Evolutionary conservation across 257 asterid species (phyloP).

Genomic region (Nicotiana tabacum): DNA sequence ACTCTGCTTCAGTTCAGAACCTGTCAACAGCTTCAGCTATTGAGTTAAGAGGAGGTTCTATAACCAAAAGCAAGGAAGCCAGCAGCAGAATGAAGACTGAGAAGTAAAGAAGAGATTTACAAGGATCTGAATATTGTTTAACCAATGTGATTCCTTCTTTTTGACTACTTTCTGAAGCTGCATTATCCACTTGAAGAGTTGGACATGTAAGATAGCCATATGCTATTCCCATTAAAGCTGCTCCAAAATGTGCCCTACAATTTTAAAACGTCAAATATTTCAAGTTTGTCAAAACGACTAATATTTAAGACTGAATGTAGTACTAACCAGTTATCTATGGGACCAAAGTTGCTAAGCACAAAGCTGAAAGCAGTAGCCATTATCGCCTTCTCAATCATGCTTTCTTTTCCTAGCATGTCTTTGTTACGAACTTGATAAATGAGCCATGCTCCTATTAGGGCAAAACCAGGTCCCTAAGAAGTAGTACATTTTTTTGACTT

Average conservation of each 20-base stretch:
- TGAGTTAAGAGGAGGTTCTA: constrained; percentile 64
- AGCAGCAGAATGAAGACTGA: constrained; percentile 44
- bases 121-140: constrained; percentile 46
- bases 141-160: constrained; percentile 48
- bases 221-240: constrained; percentile 54
- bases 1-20: neutral
- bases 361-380: constrained; percentile 53
- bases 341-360: constrained; percentile 56
- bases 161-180: constrained; percentile 36
- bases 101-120: constrained; percentile 59
- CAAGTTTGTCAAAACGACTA: too few relatives aligned
- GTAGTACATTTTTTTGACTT: neutral
- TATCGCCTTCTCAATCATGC: constrained; percentile 45
- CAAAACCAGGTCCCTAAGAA: constrained; percentile 69
- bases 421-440: constrained; percentile 57
- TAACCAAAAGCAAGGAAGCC: constrained; percentile 38
- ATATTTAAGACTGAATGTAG: neutral
- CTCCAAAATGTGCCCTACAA: constrained; percentile 69
- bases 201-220: constrained; percentile 62
- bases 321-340: constrained; percentile 75
- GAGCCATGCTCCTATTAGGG: constrained; percentile 80
- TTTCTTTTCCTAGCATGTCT: constrained; percentile 38
- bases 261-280: too few relatives aligned
- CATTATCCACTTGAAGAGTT: constrained; percentile 46
- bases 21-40: constrained; percentile 9